Evolutionary conservation across 2,329 filamentous ascomycete genomes (phyloP).

Genomic region (Hypoxylon sp.): DNA sequence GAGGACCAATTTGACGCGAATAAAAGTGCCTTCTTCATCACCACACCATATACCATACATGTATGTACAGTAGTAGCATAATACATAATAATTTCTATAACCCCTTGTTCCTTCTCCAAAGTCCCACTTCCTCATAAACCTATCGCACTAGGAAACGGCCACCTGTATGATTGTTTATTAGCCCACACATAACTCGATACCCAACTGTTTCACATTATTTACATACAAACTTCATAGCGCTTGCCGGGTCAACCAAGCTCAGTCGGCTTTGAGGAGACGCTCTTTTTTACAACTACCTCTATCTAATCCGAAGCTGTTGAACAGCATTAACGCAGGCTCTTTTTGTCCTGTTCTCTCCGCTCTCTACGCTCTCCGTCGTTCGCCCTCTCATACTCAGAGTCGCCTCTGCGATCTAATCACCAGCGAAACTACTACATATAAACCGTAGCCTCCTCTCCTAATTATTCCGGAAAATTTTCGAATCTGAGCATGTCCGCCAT

Average conservation of each 20-base stretch:
- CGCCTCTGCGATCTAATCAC: constrained; percentile 19
- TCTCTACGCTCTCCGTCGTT: constrained; percentile 30
- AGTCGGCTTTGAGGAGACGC: constrained; percentile 17
- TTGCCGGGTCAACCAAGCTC: constrained; percentile 17
- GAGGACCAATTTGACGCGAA: constrained; percentile 45
- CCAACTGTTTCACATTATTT: constrained; percentile 35
- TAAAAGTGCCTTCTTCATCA: constrained; percentile 16
- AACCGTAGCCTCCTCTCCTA: constrained; percentile 6
- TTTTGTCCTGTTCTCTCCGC: constrained; percentile 32
- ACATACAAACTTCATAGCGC: constrained; percentile 28
- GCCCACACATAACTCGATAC: constrained; percentile 35
- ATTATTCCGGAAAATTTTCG: neutral
- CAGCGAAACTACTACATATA: constrained; percentile 16
- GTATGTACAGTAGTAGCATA: neutral
- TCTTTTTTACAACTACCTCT: constrained; percentile 32
- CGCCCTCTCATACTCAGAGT: constrained; percentile 16
- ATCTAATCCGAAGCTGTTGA: constrained; percentile 47
- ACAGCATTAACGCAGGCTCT: constrained; percentile 40
- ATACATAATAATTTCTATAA: constrained; percentile 32
- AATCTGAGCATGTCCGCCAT: constrained; percentile 48
- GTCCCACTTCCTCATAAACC: constrained; percentile 32
- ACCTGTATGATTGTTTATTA: constrained; percentile 38
- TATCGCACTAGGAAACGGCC: constrained; percentile 36
- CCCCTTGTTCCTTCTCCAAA: constrained; percentile 38
- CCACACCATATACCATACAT: neutral